Conservation (phyloP, 805 yeast genomes). For the Wickerhamomyces pijperi region DNA sequence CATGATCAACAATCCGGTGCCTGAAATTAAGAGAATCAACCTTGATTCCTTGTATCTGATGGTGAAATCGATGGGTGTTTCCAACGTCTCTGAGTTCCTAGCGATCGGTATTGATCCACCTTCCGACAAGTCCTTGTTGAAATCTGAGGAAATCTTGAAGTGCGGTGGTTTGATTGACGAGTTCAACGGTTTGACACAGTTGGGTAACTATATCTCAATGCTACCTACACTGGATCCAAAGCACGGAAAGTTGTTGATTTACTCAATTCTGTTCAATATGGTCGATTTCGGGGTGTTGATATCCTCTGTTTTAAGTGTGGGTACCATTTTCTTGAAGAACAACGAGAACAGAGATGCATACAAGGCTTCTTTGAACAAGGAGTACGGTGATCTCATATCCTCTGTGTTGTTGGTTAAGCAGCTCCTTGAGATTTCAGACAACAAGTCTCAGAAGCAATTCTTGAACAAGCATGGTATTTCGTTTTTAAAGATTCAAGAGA, state of each 20-base stretch:
- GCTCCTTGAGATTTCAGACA: conserved; percentile 26
- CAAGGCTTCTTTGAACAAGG: conserved; percentile 30
- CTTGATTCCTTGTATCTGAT: conserved; percentile 73
- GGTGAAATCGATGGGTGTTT: conserved; percentile 83
- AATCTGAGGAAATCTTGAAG: conserved; percentile 35
- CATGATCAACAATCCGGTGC: conserved; percentile 69
- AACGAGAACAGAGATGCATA: conserved; percentile 55
- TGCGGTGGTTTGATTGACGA: conserved; percentile 64
- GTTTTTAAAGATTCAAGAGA: conserved; percentile 53
- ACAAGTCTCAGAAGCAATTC: conserved; percentile 26
- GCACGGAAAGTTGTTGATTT: conserved; percentile 72
- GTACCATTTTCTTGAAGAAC: conserved; percentile 60
- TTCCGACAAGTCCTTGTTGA: conserved; percentile 23
- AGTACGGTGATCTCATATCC: conserved; percentile 70
- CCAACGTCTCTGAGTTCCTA: conserved; percentile 59
- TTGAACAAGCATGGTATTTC: conserved; percentile 53
- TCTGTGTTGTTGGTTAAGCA: conserved; percentile 46
- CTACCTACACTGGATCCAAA: conserved; percentile 77
- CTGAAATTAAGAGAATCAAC: conserved; percentile 80
- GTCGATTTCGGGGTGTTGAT: conserved; percentile 66
- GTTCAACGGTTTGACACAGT: conserved; percentile 45
- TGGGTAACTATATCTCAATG: conserved; percentile 71
- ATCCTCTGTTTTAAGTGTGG: conserved; percentile 67
- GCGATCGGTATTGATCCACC: conserved; percentile 80
- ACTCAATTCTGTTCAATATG: conserved; percentile 77